Evolutionary conservation across 2,329 filamentous ascomycete genomes (phyloP).

Genomic region (Colletotrichum horii): DNA sequence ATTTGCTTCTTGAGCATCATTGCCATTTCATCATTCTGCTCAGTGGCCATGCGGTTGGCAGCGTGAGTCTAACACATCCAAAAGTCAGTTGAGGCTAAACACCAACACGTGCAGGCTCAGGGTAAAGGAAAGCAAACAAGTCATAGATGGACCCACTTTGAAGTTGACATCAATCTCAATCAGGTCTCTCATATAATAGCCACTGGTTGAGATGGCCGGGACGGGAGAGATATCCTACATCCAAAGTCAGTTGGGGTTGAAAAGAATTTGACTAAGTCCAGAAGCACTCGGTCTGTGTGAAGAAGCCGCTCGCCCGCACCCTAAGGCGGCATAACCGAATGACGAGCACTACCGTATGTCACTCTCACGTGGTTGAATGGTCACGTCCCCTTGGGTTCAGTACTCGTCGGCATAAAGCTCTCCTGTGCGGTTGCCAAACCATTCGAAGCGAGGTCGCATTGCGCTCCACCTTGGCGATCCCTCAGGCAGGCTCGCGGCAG

Average conservation of each 20-base stretch:
- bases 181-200: background rate
- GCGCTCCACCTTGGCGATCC: background rate
- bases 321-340: background rate
- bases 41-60: accelerated
- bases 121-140: background rate
- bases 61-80: background rate
- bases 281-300: background rate
- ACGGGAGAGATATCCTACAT: background rate
- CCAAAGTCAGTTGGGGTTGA: background rate
- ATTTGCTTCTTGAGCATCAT: background rate
- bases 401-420: background rate
- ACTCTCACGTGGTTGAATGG: background rate
- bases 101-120: background rate
- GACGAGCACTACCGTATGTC: background rate
- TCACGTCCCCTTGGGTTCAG: background rate
- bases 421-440: background rate
- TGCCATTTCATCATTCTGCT: background rate
- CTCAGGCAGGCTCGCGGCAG: background rate
- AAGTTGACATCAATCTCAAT: background rate
- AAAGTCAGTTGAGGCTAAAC: background rate
- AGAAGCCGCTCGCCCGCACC: background rate
- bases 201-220: background rate
- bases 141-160: background rate
- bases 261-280: background rate
- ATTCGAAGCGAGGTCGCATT: background rate